These are phyloP conservation scores for Gynandropsis gynandra DNA, from an alignment of 345 rosid genomes.

Conservation along the genomic window DNA sequence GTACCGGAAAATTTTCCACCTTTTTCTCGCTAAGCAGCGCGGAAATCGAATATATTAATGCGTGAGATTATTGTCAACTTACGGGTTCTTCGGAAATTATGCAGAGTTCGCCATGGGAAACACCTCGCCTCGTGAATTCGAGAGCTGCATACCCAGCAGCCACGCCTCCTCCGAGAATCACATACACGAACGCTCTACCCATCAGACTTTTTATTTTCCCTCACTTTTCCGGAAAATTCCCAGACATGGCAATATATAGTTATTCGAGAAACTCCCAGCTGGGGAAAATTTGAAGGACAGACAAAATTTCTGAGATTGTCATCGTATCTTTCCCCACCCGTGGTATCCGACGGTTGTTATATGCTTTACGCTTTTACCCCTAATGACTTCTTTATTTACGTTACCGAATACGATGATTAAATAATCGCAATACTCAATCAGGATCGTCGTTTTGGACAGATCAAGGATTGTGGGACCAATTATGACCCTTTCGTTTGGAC, in stretches of 20 bases:
- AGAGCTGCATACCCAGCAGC: constrained; percentile 97
- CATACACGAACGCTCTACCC: constrained; percentile 98
- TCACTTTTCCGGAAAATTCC: constrained; percentile 18
- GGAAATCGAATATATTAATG: not conserved
- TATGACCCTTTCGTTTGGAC: too few relatives aligned
- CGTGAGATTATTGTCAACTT: constrained; percentile 14
- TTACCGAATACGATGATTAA: too few relatives aligned
- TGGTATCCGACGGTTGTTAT: too few relatives aligned
- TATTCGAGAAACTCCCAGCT: too few relatives aligned
- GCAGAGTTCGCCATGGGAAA: constrained; percentile 81
- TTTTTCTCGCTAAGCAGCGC: not conserved
- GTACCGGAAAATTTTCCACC: not conserved
- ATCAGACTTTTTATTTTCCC: constrained; percentile 21
- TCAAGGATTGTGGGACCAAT: too few relatives aligned
- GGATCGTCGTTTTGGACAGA: too few relatives aligned
- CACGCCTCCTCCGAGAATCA: constrained; percentile 93
- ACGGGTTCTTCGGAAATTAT: constrained; percentile 93
- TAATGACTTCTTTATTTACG: too few relatives aligned
- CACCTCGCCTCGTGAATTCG: constrained; percentile 73
- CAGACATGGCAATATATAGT: constrained; percentile 11
- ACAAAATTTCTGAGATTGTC: too few relatives aligned
- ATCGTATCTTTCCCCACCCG: too few relatives aligned
- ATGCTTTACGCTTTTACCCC: too few relatives aligned
- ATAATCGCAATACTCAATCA: too few relatives aligned
- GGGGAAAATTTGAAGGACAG: too few relatives aligned